Percentiles rank a stretch among this genome's conserved stretches.
Conservation (phyloP, 2,329 filamentous ascomycete genomes). For the Annulohypoxylon truncatum region DNA sequence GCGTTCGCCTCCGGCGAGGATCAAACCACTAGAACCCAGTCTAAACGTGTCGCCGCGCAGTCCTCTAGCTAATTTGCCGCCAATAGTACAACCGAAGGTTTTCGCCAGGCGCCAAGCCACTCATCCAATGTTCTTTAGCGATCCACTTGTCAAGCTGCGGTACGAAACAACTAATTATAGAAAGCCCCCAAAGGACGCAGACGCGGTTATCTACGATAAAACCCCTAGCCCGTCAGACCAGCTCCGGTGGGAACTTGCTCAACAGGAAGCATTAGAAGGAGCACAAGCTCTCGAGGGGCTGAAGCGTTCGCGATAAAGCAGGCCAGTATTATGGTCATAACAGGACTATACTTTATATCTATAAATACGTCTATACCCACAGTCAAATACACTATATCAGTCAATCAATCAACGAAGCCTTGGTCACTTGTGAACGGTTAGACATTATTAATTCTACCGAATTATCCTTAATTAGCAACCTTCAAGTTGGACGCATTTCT, state of each 20-base stretch:
- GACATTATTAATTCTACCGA: too few species aligned
- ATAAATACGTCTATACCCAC: not conserved
- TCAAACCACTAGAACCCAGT: conserved; percentile 46
- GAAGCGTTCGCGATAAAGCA: conserved; percentile 21
- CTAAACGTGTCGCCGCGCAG: conserved; percentile 46
- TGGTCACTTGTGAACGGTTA: too few species aligned
- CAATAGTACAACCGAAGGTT: conserved; percentile 27
- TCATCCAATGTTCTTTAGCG: conserved; percentile 47
- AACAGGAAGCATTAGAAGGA: conserved; percentile 39
- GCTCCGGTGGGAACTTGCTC: conserved; percentile 47
- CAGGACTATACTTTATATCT: not conserved
- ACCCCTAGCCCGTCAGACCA: conserved; percentile 50
- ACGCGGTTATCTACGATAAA: conserved; percentile 39
- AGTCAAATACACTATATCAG: conserved; percentile 17
- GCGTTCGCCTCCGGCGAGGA: conserved; percentile 39
- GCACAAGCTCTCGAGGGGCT: conserved; percentile 28
- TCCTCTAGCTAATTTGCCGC: conserved; percentile 43
- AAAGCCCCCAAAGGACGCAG: conserved; percentile 22
- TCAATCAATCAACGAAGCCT: not conserved
- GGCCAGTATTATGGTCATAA: not conserved
- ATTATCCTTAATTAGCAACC: too few species aligned
- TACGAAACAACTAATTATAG: conserved; percentile 36
- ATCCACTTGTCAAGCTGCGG: conserved; percentile 44
- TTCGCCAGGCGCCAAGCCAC: conserved; percentile 42
- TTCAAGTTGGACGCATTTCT: too few species aligned